Evolutionary conservation across 306 rosid genomes (phyloP).

Genomic region (Luffa aegyptiaca): DNA sequence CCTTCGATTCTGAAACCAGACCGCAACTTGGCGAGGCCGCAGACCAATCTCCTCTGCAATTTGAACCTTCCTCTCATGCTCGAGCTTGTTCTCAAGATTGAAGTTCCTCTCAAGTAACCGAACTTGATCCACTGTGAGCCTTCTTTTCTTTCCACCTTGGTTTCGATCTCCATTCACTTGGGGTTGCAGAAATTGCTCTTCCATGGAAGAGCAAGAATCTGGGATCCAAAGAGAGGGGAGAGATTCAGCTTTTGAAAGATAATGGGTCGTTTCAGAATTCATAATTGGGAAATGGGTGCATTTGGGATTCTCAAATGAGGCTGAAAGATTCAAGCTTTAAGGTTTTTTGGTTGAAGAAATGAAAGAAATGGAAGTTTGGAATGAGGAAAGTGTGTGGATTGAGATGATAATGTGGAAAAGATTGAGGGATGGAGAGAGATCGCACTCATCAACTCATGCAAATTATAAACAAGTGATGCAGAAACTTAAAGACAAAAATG

Average conservation of each 20-base stretch:
- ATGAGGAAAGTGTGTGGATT: constrained; percentile 13
- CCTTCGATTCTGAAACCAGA: constrained; percentile 89
- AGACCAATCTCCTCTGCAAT: constrained; percentile 80
- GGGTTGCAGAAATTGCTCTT: background rate
- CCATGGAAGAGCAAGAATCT: constrained; percentile 37
- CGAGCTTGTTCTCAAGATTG: constrained; percentile 73
- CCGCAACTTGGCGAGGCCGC: constrained; percentile 91
- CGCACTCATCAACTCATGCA: constrained; percentile 20
- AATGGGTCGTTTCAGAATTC: constrained; percentile 14
- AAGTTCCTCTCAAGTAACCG: constrained; percentile 66
- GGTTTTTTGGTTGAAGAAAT: background rate
- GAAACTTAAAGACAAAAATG: background rate
- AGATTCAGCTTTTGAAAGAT: constrained; percentile 17
- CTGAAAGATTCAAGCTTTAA: background rate
- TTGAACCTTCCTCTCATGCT: constrained; percentile 71
- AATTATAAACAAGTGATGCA: background rate
- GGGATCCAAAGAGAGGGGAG: constrained; percentile 58
- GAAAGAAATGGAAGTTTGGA: background rate
- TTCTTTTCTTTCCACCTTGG: constrained; percentile 59
- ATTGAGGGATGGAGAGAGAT: constrained; percentile 27
- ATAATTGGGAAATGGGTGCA: background rate
- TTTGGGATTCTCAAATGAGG: constrained; percentile 1
- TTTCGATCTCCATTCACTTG: constrained; percentile 56
- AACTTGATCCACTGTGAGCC: constrained; percentile 67
- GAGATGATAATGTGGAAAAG: constrained; percentile 43